Evolutionary conservation across 139 green algal species (phyloP), one percentile per base, ranked within the genome.

Genomic region (Axilococcus clingmanii): DNA sequence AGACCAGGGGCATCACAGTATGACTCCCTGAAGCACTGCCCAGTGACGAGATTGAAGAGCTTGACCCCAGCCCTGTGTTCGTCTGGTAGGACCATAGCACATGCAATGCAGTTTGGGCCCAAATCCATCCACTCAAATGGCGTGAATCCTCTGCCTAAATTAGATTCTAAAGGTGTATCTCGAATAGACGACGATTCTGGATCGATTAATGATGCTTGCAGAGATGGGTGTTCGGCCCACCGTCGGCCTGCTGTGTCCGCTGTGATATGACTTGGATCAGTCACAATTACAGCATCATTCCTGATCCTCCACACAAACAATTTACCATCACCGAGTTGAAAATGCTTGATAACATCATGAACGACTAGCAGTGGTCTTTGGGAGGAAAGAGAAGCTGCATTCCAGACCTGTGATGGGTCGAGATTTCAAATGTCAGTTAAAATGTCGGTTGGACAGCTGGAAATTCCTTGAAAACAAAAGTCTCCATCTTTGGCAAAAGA

Each of bases 301-400:
- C 41, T 48, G 27, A 69, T 51, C 15, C 46, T 49, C 61, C 61
- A 69, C 14, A 58, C 3, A 23, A 69, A 57, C 1, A 69, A 52
- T 19, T 31, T 20, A 7, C 61, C 61, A 16, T 69, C 54, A 36
- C 63, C 59, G 52, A 66, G 40, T 55, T 68, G 59, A 36, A 66
- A 24, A 36, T 68, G 52, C 59, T 68, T 68, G 15, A 68, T 30
- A 47, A 62, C 54, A 14, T 59, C 57, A 19, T 59, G 57, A 42
- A 59, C 25, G 6, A 40, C 19, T 11, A 57, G 47, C 29, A 66
- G 37, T 2, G 58, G 58, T n/a, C n/a, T n/a, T n/a, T n/a, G n/a
- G n/a, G n/a, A n/a, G n/a, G n/a, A n/a, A n/a, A n/a, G 36, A 17
- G 36, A 42, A n/a, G 17, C 36, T 42, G 36, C n/a, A n/a, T n/a